Conservation (phyloP, 1,284 basidiomycete genomes). For the Cryptococcus sp. region DNA sequence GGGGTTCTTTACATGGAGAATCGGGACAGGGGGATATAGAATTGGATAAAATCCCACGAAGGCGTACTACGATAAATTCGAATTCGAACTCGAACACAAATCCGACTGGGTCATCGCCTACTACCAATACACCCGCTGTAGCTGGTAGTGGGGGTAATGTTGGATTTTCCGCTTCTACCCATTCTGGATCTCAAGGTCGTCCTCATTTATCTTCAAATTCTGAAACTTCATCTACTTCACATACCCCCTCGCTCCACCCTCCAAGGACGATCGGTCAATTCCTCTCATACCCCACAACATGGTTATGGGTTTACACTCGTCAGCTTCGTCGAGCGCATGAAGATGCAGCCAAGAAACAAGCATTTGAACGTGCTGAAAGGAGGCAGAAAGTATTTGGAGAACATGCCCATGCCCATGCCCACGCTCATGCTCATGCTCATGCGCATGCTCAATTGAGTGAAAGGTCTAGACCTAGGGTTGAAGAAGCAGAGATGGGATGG, state of each 20-base stretch:
- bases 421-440: too few species aligned
- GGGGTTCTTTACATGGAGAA: not conserved
- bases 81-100: not conserved
- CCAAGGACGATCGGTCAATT: constrained; percentile 32
- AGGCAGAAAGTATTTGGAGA: constrained; percentile 33
- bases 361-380: constrained; percentile 37
- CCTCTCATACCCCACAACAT: constrained; percentile 40
- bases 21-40: not conserved
- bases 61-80: too few species aligned
- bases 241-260: constrained; percentile 38
- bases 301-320: constrained; percentile 42
- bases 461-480: not conserved
- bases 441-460: not conserved
- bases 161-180: constrained; percentile 6
- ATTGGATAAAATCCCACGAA: not conserved
- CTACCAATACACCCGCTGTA: not conserved
- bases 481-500: constrained; percentile 61
- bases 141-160: not conserved
- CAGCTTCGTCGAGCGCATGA: constrained; percentile 44
- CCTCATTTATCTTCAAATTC: constrained; percentile 27
- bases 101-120: not conserved
- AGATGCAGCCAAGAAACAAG: constrained; percentile 41
- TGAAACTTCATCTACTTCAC: constrained; percentile 43
- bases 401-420: not conserved
- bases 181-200: constrained; percentile 4